Evolutionary conservation across 768 basidiomycete species (phyloP).

Genomic region (Russula vinacea): DNA sequence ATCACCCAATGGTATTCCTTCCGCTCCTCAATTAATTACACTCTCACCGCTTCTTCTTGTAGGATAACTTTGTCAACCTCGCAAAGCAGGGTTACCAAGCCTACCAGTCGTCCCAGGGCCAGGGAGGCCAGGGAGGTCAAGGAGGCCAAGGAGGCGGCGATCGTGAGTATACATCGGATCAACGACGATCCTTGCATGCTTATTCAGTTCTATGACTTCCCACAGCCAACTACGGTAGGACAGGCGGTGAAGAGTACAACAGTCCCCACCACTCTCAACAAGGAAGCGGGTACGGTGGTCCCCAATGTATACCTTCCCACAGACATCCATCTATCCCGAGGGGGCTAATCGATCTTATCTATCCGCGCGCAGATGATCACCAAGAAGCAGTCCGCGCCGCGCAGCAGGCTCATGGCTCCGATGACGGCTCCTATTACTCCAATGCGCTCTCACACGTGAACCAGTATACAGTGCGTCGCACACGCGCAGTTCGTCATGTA

Average conservation of each 20-base stretch:
- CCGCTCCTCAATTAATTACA: background rate
- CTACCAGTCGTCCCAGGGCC: conserved; percentile 39
- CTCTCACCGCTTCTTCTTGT: background rate
- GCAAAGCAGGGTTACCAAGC: conserved; percentile 64
- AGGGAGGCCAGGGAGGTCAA: conserved; percentile 33
- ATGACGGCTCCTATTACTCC: conserved; percentile 55
- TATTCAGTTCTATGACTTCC: conserved; percentile 17
- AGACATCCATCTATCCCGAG: background rate
- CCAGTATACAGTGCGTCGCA: conserved; percentile 48
- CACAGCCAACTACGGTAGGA: conserved; percentile 38
- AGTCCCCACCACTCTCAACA: conserved; percentile 46
- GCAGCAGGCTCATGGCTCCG: conserved; percentile 50
- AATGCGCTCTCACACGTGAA: conserved; percentile 52
- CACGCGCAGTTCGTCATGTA: background rate
- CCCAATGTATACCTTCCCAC: conserved; percentile 30
- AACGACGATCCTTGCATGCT: background rate
- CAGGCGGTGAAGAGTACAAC: conserved; percentile 65
- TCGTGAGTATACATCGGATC: conserved; percentile 35
- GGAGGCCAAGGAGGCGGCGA: conserved; percentile 39
- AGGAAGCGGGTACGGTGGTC: conserved; percentile 16
- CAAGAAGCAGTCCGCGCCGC: conserved; percentile 60
- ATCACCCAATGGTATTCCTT: conserved; percentile 10
- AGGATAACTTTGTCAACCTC: conserved; percentile 68
- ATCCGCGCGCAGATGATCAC: conserved; percentile 51
- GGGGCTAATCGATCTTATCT: conserved; percentile 21